These are phyloP conservation scores for Daldinia decipiens DNA, from an alignment of 495 filamentous ascomycete species.

Conservation along the genomic window DNA sequence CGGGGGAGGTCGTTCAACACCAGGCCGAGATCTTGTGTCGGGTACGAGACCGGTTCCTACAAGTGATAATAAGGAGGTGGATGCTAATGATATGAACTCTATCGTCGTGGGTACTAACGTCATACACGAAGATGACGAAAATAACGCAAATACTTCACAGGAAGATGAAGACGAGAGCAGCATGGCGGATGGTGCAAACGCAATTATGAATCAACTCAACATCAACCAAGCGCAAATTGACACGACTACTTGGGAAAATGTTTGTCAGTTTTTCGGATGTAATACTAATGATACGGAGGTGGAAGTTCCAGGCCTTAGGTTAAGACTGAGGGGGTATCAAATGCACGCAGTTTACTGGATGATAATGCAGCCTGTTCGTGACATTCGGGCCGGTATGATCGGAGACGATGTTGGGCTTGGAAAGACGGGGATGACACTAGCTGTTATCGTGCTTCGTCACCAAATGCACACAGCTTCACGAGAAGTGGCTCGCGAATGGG, in stretches of 20 bases:
- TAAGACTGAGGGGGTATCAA: conserved; percentile 2
- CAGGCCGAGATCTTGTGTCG: too few relatives aligned
- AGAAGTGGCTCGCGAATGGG: conserved; percentile 1
- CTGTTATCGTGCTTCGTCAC: background rate
- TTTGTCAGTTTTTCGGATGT: conserved; percentile 16
- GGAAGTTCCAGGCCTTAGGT: conserved; percentile 3
- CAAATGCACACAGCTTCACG: background rate
- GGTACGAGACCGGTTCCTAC: too few relatives aligned
- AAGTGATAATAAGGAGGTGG: too few relatives aligned
- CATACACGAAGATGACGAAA: background rate
- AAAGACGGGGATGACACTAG: conserved; percentile 13
- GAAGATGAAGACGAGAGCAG: background rate
- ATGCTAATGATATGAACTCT: background rate
- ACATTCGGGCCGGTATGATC: background rate
- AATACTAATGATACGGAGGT: background rate
- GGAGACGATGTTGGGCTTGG: conserved; percentile 23
- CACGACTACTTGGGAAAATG: background rate
- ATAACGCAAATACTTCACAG: too few relatives aligned
- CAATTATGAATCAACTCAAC: background rate
- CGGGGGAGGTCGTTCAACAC: too few relatives aligned
- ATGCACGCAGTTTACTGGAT: conserved; percentile 19
- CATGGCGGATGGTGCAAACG: background rate
- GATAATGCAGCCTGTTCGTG: background rate
- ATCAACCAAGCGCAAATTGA: background rate
- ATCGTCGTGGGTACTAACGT: conserved; percentile 36